Percentiles rank a stretch among this genome's conserved stretches.
phyloP scores from a whole-genome alignment of 1,284 basidiomycete genomes.

The Mycocalia duriaeana region DNA sequence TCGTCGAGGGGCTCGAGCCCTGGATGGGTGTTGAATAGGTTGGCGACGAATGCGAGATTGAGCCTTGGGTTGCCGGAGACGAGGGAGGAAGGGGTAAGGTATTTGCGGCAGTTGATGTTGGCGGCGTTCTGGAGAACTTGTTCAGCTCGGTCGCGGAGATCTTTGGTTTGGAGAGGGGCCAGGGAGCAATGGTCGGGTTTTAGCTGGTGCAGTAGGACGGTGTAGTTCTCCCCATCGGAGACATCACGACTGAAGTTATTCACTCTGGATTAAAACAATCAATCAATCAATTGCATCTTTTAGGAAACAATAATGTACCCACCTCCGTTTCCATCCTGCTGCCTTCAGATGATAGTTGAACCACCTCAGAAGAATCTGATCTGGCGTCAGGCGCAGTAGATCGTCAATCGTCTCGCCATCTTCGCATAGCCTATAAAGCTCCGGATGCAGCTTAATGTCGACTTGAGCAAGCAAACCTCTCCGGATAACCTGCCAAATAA shows the following conservation, averaged over 20 bases:
- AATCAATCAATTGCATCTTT: background rate
- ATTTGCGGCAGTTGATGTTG: conserved; percentile 91
- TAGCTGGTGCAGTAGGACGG: conserved; percentile 90
- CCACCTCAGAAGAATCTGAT: conserved; percentile 95
- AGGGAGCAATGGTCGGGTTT: conserved; percentile 92
- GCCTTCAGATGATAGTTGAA: conserved; percentile 98
- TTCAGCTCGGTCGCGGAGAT: conserved; percentile 83
- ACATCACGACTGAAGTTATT: conserved; percentile 97
- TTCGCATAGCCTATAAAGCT: conserved; percentile 92
- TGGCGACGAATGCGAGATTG: conserved; percentile 97
- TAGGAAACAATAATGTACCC: conserved; percentile 13
- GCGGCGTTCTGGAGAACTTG: conserved; percentile 93
- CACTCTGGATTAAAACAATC: conserved; percentile 50
- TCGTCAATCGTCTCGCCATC: conserved; percentile 97
- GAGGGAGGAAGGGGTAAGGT: conserved; percentile 88
- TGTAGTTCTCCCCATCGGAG: conserved; percentile 95
- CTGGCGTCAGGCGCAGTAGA: conserved; percentile 88
- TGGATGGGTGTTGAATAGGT: conserved; percentile 97
- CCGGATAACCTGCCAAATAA: conserved; percentile 98
- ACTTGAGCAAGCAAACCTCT: conserved; percentile 91
- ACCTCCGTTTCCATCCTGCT: conserved; percentile 87
- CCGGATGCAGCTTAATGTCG: conserved; percentile 97
- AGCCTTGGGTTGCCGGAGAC: conserved; percentile 95
- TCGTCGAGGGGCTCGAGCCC: conserved; percentile 91
- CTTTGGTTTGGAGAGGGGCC: conserved; percentile 84